Percentiles rank a stretch among this genome's conserved stretches.
phyloP scores from a whole-genome alignment of 2,329 filamentous ascomycete genomes.

The Pseudocercospora fijiensis region DNA sequence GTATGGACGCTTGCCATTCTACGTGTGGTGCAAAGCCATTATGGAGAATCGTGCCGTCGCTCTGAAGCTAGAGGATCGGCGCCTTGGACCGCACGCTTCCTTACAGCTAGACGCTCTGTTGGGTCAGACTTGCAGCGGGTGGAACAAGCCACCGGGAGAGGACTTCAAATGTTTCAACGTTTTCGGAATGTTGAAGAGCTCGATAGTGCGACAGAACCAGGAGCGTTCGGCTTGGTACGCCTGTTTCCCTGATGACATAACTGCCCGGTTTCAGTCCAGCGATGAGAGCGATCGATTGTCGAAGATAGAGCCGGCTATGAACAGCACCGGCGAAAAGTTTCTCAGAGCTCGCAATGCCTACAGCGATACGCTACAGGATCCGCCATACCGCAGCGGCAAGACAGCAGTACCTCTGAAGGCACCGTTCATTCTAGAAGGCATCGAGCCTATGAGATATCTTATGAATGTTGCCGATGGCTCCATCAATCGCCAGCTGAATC shows the following conservation, averaged over 20 bases:
- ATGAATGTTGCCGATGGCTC: neutral
- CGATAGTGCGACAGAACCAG: neutral
- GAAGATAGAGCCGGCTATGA: neutral
- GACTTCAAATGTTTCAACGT: neutral
- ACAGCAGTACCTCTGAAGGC: neutral
- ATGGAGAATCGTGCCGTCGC: neutral
- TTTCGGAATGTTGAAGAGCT: neutral
- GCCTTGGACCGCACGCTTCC: neutral
- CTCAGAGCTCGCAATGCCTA: neutral
- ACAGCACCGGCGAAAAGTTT: neutral
- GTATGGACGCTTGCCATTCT: neutral
- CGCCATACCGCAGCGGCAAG: neutral
- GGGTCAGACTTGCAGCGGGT: neutral
- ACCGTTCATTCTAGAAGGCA: neutral
- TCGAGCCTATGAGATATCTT: neutral
- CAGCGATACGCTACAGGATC: neutral
- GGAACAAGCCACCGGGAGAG: neutral
- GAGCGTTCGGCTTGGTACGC: neutral
- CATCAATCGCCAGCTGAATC: neutral
- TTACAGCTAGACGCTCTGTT: neutral
- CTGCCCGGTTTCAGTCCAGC: neutral
- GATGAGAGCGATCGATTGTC: neutral
- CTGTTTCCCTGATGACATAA: neutral
- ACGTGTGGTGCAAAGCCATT: neutral
- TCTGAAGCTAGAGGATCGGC: neutral